These are phyloP conservation scores for Hypoxylon sp. DNA, from an alignment of 2,329 filamentous ascomycete genomes.

Conservation along the genomic window DNA sequence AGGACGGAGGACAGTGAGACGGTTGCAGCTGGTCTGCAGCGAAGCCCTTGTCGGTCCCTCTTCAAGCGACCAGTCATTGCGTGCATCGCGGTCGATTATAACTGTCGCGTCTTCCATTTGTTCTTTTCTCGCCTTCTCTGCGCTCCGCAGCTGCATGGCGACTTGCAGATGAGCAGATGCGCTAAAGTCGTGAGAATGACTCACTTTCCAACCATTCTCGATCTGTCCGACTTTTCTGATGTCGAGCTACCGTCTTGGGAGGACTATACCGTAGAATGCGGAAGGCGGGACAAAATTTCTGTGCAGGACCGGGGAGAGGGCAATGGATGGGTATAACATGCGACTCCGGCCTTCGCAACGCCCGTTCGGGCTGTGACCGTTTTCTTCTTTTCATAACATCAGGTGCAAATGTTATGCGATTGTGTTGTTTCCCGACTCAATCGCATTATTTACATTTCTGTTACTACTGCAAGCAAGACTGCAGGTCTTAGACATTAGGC, in stretches of 20 bases:
- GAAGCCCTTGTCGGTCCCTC: slow-evolving; percentile 47
- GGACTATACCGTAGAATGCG: slow-evolving; percentile 39
- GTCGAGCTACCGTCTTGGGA: slow-evolving; percentile 42
- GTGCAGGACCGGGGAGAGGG: slow-evolving; percentile 31
- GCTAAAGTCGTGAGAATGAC: slow-evolving; percentile 50
- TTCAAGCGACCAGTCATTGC: slow-evolving; percentile 52
- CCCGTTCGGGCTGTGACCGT: slow-evolving; percentile 47
- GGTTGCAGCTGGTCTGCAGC: slow-evolving; percentile 49
- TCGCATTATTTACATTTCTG: slow-evolving; percentile 40
- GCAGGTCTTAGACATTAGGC: slow-evolving; percentile 32
- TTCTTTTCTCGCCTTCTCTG: slow-evolving; percentile 43
- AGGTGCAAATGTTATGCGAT: slow-evolving; percentile 44
- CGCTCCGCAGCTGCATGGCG: slow-evolving; percentile 50
- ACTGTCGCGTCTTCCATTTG: slow-evolving; percentile 52
- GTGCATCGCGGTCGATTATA: slow-evolving; percentile 51
- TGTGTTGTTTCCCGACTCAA: slow-evolving; percentile 42
- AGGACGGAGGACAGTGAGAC: slow-evolving; percentile 49
- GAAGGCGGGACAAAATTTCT: slow-evolving; percentile 41
- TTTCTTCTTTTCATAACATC: slow-evolving; percentile 46
- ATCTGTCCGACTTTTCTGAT: slow-evolving; percentile 50
- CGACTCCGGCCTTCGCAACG: slow-evolving; percentile 46
- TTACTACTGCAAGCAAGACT: slow-evolving; percentile 44
- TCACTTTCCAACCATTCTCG: slow-evolving; percentile 54
- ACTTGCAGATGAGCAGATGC: slow-evolving; percentile 48
- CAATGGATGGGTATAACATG: slow-evolving; percentile 53